Percentiles rank a stretch among this genome's conserved stretches.
Conservation (phyloP, 352 stramenopile species). For the Pythium scleroteichum region DNA sequence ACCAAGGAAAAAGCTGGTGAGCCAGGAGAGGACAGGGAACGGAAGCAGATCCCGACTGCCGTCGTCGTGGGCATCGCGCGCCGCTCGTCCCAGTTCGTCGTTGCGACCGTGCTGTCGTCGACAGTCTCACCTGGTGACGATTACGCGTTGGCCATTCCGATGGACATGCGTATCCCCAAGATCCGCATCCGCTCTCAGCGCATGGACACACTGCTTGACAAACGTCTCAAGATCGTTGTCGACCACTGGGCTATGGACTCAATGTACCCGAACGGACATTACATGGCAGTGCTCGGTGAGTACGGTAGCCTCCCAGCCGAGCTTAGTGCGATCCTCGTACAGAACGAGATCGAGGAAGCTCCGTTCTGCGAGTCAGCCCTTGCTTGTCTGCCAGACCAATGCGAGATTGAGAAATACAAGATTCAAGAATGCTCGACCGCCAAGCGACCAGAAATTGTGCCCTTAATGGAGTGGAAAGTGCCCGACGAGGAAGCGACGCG, state of each 20-base stretch:
- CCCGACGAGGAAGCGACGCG: constrained; percentile 43
- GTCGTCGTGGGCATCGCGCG: constrained; percentile 87
- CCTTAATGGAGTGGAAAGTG: constrained; percentile 73
- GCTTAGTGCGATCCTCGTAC: constrained; percentile 76
- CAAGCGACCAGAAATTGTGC: constrained; percentile 54
- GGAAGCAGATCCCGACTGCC: constrained; percentile 52
- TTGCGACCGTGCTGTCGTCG: constrained; percentile 72
- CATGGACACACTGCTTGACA: constrained; percentile 71
- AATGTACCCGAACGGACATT: constrained; percentile 80
- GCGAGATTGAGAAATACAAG: constrained; percentile 61
- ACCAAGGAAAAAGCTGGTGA: constrained; percentile 17
- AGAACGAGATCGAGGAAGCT: constrained; percentile 80
- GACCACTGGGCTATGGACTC: constrained; percentile 78
- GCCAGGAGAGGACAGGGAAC: neutral
- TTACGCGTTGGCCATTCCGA: constrained; percentile 74
- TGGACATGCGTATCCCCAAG: constrained; percentile 81
- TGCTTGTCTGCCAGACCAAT: constrained; percentile 74
- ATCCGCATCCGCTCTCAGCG: constrained; percentile 78
- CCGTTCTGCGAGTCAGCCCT: constrained; percentile 86
- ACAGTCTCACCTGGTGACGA: constrained; percentile 65
- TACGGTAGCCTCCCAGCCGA: constrained; percentile 73
- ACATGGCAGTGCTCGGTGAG: constrained; percentile 69
- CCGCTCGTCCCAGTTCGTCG: constrained; percentile 60
- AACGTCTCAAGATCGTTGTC: constrained; percentile 82
- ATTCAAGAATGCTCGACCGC: constrained; percentile 77